Evolutionary conservation across 2,329 filamentous ascomycete species (phyloP).

Genomic region (Trichoderma semiorbis): DNA sequence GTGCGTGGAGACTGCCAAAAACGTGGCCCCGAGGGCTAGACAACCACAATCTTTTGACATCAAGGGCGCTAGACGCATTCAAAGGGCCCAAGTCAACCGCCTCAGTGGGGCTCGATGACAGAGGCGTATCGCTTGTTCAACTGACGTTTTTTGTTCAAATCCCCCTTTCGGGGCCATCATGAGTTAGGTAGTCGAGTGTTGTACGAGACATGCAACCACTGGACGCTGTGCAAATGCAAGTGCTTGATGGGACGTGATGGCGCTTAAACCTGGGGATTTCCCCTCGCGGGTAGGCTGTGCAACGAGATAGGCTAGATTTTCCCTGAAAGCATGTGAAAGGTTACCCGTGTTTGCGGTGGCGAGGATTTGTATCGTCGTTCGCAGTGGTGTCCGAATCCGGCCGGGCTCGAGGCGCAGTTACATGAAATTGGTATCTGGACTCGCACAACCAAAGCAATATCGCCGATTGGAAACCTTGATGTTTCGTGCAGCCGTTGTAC

Average conservation of each 20-base stretch:
- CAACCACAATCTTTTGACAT: neutral
- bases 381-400: neutral
- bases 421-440: neutral
- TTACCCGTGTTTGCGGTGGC: neutral
- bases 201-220: neutral
- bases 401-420: neutral
- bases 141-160: neutral
- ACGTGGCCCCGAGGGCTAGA: neutral
- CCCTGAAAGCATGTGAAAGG: neutral
- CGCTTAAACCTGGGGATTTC: conserved; percentile 5
- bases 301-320: neutral
- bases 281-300: conserved; percentile 8
- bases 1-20: neutral
- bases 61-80: neutral
- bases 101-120: conserved; percentile 1
- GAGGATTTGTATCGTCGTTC: neutral
- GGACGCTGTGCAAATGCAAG: neutral
- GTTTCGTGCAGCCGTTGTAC: neutral
- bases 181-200: neutral
- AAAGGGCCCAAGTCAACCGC: neutral
- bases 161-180: neutral
- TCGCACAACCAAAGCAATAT: neutral
- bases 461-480: neutral
- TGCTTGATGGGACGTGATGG: neutral
- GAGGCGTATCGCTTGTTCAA: neutral